Base-by-base conservation (phyloP, 495 filamentous ascomycete species). In the Aspergillus hancockii region DNA sequence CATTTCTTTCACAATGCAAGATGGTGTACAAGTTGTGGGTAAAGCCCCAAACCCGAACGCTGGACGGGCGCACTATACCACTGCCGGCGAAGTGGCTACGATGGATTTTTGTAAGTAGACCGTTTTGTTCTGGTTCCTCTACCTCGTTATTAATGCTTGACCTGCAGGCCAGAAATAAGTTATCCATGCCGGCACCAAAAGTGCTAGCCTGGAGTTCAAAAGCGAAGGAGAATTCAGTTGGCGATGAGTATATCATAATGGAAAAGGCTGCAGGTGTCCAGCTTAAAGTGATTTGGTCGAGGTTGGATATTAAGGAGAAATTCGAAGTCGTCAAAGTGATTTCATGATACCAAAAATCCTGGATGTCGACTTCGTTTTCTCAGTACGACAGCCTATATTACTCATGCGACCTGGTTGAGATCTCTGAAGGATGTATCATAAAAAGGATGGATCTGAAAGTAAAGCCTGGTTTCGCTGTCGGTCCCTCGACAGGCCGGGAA, bases 191-290 rank as follows among this genome's bases (percentile, higher is more conserved):
- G 8, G 60, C 62, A 10, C 66, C 64, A 1, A 66, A 61, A 60
- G 66, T 69, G 18, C 43, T 68, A 21, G 60, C 62, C 8, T 75
- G 64, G 65, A 70, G 67, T 38, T 66, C 65, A 8, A 60, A 52
- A 54, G 59, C 65, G 22, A 36, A 38, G 1, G 51, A 65, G 19
- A 71, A 68, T 46, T 23, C 67, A 3, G 68, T 76, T 19, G 71
- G 68, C 8, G 64, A 72, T 18, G 69, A 76, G 60, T 77, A 75
- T 40, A 77, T 76, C 47, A 66, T 76, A 13, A 74, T 75, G 71
- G 67, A 71, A 47, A 69, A 68, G 54, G 62, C 58, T 25, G 10
- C 22, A 10, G 72, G 73, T 3, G 55, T 68, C 14, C 55, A 65
- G 49, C 63, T 75, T 19, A 49, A 47, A 31, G 28, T 56, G 32